These are phyloP conservation scores for Carallia brachiata DNA, from an alignment of 345 rosid genomes.

Conservation along the genomic window DNA sequence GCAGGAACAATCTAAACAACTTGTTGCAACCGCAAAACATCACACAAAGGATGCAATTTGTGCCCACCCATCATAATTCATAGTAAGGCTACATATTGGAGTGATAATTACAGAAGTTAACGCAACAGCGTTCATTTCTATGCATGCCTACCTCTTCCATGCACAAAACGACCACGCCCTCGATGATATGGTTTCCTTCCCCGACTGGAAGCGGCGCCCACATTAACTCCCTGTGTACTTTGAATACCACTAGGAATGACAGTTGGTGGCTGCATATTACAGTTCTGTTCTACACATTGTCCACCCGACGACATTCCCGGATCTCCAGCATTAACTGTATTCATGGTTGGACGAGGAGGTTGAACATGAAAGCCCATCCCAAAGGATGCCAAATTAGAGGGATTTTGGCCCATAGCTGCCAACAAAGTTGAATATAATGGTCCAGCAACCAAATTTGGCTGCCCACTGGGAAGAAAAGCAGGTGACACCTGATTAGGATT, in stretches of 20 bases:
- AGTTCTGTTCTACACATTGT: slow-evolving; percentile 15
- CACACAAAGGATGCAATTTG: too few relatives aligned
- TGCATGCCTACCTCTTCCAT: slow-evolving; percentile 41
- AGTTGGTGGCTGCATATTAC: slow-evolving; percentile 18
- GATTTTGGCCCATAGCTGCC: slow-evolving; percentile 47
- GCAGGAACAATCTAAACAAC: too few relatives aligned
- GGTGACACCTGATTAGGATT: slow-evolving; percentile 39
- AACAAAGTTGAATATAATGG: slow-evolving; percentile 45
- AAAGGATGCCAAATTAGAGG: slow-evolving; percentile 43
- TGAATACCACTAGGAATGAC: slow-evolving; percentile 18
- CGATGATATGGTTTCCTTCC: slow-evolving; percentile 44
- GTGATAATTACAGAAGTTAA: not conserved
- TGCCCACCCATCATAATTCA: too few relatives aligned
- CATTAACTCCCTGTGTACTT: slow-evolving; percentile 40
- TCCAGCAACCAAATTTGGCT: slow-evolving; percentile 39
- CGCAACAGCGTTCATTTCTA: slow-evolving; percentile 14
- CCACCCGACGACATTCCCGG: slow-evolving; percentile 26
- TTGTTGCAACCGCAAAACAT: too few relatives aligned
- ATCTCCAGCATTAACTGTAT: slow-evolving; percentile 20
- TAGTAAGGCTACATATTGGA: not conserved
- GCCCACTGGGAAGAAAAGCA: slow-evolving; percentile 41
- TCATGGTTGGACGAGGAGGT: slow-evolving; percentile 21
- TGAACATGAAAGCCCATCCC: slow-evolving; percentile 38
- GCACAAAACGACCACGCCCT: slow-evolving; percentile 41
- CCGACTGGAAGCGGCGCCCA: slow-evolving; percentile 35